phyloP scores from a whole-genome alignment of 495 filamentous ascomycete species.

The Jackrogersella multiformis region DNA sequence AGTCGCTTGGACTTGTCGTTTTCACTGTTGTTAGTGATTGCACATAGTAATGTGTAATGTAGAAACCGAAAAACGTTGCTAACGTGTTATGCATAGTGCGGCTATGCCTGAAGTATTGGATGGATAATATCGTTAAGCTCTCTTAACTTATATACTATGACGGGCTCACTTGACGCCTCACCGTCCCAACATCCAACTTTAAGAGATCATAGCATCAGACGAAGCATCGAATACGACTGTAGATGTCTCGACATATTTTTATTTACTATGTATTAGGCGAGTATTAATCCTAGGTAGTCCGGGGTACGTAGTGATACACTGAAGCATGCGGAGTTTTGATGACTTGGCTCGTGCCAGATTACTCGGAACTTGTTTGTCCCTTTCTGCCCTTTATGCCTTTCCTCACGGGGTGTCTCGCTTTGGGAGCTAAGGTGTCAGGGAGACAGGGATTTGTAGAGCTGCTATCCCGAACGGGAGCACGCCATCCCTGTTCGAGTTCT shows the following conservation, averaged over 20 bases:
- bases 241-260: constrained; percentile 30
- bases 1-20: constrained; percentile 27
- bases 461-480: constrained; percentile 33
- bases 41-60: not conserved
- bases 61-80: not conserved
- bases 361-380: constrained; percentile 40
- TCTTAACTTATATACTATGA: not conserved
- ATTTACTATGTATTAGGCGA: not conserved
- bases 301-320: constrained; percentile 12
- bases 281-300: constrained; percentile 15
- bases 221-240: constrained; percentile 14
- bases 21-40: constrained; percentile 20
- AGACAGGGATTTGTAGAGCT: constrained; percentile 32
- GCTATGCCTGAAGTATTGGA: not conserved
- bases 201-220: constrained; percentile 22
- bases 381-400: constrained; percentile 36
- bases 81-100: constrained; percentile 3
- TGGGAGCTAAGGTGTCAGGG: constrained; percentile 39
- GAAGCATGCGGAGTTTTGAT: constrained; percentile 32
- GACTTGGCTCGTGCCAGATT: constrained; percentile 42
- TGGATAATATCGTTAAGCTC: not conserved
- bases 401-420: constrained; percentile 38
- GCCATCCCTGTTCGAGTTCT: constrained; percentile 29
- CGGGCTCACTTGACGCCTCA: not conserved
- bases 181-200: constrained; percentile 12